Evolutionary conservation across 371 early-diverging fungal species (phyloP), one percentile per base, ranked within the genome.

Genomic region (Mucor racemosus): DNA sequence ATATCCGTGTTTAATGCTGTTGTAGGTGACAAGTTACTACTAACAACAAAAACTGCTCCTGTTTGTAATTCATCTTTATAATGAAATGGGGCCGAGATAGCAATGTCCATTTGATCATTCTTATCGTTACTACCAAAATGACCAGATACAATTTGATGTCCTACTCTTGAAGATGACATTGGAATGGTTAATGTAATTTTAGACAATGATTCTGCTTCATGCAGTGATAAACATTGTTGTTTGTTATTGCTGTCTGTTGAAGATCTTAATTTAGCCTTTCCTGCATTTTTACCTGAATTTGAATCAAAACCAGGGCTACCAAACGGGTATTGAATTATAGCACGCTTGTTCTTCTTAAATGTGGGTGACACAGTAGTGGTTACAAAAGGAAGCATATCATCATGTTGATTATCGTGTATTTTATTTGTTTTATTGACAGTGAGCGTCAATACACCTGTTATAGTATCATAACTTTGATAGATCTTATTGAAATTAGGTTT

Each of bases 51-150:
- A 4, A 93, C 90, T 4, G 87, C 83, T 4, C 94, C 94, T n/a
- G 77, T 71, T 26, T 85, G 84, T 33, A 60, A 59, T 11, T 57
- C 44, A 26, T 41, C 42, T n/a, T 63, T 41, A 34, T 63, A 26
- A 67, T 85, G 76, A 64, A 90, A 90, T 0, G 95, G 94, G 35
- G 92, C 91, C 26, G 92, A 85, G 38, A 93, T 84, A 0, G 86
- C 93, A n/a, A 92, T 61, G 60, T 90, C 89, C 5, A 75, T 33
- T 13, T 65, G 54, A 13, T 50, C 50, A 31, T 10, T 13, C 21
- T 21, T n/a, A n/a, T n/a, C 89, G 66, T 84, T 86, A 0, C 86
- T 89, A 71, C 85, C 76, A 68, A 94, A 94, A 64, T 94, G 91
- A 3, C 94, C 95, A 0, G 72, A 62, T 6, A 77, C 84, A 7